Percentiles rank a stretch among this genome's conserved stretches.
These are phyloP conservation scores for Ceratobasidium sp. DNA, from an alignment of 1,284 basidiomycete species.

Conservation along the genomic window DNA sequence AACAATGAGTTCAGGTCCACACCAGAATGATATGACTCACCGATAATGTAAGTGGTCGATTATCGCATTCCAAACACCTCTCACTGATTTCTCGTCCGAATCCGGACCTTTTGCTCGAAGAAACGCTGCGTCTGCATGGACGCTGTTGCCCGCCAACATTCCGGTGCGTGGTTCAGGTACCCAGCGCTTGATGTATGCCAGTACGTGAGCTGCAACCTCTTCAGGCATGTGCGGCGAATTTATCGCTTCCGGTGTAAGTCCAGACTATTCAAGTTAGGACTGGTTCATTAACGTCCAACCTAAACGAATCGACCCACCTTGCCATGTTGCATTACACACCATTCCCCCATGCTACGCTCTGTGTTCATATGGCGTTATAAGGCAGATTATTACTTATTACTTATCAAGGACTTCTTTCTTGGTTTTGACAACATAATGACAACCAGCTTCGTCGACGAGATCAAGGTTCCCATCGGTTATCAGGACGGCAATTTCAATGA, in stretches of 20 bases:
- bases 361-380: conserved; percentile 20
- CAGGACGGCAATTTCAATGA: conserved; percentile 79
- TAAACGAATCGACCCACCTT: conserved; percentile 59
- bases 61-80: conserved; percentile 34
- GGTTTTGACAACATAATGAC: conserved; percentile 75
- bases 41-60: conserved; percentile 82
- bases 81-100: not conserved
- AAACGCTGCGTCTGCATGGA: conserved; percentile 81
- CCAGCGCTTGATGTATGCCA: conserved; percentile 79
- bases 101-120: conserved; percentile 80
- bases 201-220: conserved; percentile 66
- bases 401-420: conserved; percentile 70
- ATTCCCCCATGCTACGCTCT: conserved; percentile 72
- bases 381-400: conserved; percentile 58
- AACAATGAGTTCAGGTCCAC: conserved; percentile 49
- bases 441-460: conserved; percentile 72
- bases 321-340: conserved; percentile 79
- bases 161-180: conserved; percentile 69
- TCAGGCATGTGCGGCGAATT: conserved; percentile 67
- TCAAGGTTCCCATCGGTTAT: conserved; percentile 84
- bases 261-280: conserved; percentile 64
- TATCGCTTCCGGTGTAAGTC: conserved; percentile 75
- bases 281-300: too few relatives aligned
- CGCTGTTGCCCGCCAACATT: conserved; percentile 82
- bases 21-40: conserved; percentile 55